These are phyloP conservation scores for Colletotrichum siamense DNA, from an alignment of 2,329 filamentous ascomycete genomes.

Conservation along the genomic window DNA sequence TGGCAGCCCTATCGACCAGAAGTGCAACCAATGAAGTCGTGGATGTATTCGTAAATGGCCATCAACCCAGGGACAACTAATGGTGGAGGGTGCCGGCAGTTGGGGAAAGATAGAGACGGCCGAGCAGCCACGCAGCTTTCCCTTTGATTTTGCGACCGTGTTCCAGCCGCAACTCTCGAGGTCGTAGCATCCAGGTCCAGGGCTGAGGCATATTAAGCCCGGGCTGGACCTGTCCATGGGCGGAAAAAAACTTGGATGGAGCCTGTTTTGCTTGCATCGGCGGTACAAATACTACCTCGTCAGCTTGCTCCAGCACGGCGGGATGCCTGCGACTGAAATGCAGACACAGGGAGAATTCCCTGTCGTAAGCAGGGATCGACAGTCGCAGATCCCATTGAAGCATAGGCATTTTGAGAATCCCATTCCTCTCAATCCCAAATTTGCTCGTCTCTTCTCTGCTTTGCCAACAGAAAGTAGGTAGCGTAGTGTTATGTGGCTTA, in stretches of 20 bases:
- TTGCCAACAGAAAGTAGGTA: neutral
- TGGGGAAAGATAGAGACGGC: neutral
- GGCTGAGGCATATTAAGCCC: neutral
- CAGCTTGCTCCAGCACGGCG: neutral
- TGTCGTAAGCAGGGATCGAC: neutral
- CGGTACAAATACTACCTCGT: neutral
- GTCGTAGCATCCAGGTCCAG: neutral
- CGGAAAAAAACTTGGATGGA: neutral
- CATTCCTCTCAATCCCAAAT: neutral
- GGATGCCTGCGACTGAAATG: neutral
- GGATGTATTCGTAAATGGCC: neutral
- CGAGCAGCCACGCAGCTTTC: neutral
- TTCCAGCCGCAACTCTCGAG: neutral
- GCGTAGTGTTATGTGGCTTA: neutral
- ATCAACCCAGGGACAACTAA: neutral
- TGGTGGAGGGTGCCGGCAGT: neutral
- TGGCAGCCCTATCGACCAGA: neutral
- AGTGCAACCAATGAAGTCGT: neutral
- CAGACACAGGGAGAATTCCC: neutral
- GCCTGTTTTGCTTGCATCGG: neutral
- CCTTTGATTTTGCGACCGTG: neutral
- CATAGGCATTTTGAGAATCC: slow-evolving; percentile 8
- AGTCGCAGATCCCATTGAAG: neutral
- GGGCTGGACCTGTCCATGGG: neutral
- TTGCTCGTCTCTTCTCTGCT: neutral